phyloP scores from a whole-genome alignment of 2,329 filamentous ascomycete species.

The Fonsecaea pugnacius region DNA sequence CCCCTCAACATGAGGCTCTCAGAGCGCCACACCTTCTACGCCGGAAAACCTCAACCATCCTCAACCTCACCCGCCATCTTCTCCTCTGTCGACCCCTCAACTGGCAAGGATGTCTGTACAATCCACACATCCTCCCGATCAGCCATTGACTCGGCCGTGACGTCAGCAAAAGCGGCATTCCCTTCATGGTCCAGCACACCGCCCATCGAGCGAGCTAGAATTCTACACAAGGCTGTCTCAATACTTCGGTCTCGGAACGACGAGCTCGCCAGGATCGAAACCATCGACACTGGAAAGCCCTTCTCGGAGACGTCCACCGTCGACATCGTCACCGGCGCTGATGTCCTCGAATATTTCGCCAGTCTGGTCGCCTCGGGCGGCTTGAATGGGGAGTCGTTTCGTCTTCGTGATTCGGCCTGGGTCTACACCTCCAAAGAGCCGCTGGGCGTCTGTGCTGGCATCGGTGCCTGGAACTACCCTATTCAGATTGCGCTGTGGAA shows the following conservation, averaged over 20 bases:
- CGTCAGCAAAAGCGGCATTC: slow-evolving; percentile 73
- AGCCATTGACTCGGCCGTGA: slow-evolving; percentile 73
- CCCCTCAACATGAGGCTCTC: slow-evolving; percentile 22
- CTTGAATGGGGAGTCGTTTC: slow-evolving; percentile 77
- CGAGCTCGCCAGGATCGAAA: slow-evolving; percentile 77
- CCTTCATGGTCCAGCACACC: slow-evolving; percentile 75
- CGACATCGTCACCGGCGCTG: slow-evolving; percentile 79
- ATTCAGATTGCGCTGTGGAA: slow-evolving; percentile 92
- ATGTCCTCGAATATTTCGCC: slow-evolving; percentile 85
- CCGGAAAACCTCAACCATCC: slow-evolving; percentile 66
- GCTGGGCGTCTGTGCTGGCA: slow-evolving; percentile 81
- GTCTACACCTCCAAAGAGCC: slow-evolving; percentile 82
- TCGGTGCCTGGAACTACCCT: slow-evolving; percentile 91
- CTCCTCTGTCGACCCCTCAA: slow-evolving; percentile 74
- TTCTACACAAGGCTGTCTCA: slow-evolving; percentile 75
- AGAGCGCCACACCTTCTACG: slow-evolving; percentile 71
- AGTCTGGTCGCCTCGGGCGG: slow-evolving; percentile 77
- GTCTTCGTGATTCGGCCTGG: slow-evolving; percentile 75
- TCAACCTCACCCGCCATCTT: slow-evolving; percentile 63
- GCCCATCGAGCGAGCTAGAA: slow-evolving; percentile 72
- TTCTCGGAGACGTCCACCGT: slow-evolving; percentile 83
- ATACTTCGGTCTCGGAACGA: slow-evolving; percentile 78
- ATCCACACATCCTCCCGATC: slow-evolving; percentile 70
- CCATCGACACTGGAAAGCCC: slow-evolving; percentile 83
- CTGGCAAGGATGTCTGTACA: slow-evolving; percentile 68